Conservation (phyloP, 768 basidiomycete genomes). For the Pulveroboletus sp. region DNA sequence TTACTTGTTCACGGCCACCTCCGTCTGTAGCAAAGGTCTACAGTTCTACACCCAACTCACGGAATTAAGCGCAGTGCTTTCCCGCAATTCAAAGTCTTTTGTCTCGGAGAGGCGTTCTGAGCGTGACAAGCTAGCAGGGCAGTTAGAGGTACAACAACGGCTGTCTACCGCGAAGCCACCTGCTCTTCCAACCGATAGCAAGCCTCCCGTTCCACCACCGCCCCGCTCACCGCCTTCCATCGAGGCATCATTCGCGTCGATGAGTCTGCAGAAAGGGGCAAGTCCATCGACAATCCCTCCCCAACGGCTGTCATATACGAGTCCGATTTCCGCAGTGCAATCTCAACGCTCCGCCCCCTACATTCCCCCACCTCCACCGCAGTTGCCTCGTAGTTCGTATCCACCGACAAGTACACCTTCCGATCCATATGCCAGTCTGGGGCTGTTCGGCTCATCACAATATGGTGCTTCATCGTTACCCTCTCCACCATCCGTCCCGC, state of each 20-base stretch:
- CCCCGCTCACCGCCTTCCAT: slow-evolving; percentile 39
- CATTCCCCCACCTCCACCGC: slow-evolving; percentile 23
- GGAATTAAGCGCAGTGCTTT: slow-evolving; percentile 57
- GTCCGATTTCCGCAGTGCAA: slow-evolving; percentile 10
- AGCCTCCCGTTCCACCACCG: slow-evolving; percentile 48
- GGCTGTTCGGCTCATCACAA: slow-evolving; percentile 25
- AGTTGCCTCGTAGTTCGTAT: slow-evolving; percentile 25
- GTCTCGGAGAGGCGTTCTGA: slow-evolving; percentile 64
- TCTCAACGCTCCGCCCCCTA: slow-evolving; percentile 23
- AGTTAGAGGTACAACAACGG: slow-evolving; percentile 71
- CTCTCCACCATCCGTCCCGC: slow-evolving; percentile 13
- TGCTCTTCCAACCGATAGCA: slow-evolving; percentile 41
- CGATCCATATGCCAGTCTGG: slow-evolving; percentile 38
- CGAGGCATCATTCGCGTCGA: slow-evolving; percentile 53
- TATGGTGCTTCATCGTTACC: slow-evolving; percentile 3
- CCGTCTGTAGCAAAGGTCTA: slow-evolving; percentile 66
- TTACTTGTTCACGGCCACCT: slow-evolving; percentile 5
- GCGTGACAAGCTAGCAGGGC: slow-evolving; percentile 61
- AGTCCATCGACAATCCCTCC: slow-evolving; percentile 29
- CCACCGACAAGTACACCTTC: slow-evolving; percentile 18
- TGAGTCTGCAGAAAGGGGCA: slow-evolving; percentile 43
- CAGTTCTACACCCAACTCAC: slow-evolving; percentile 85
- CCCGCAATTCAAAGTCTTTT: slow-evolving; percentile 58
- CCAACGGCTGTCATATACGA: slow-evolving; percentile 26
- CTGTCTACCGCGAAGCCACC: slow-evolving; percentile 43